Percentiles rank a stretch among this genome's conserved stretches.
Evolutionary conservation across 2,329 filamentous ascomycete genomes (phyloP).

Genomic region (Claviceps purpurea): DNA sequence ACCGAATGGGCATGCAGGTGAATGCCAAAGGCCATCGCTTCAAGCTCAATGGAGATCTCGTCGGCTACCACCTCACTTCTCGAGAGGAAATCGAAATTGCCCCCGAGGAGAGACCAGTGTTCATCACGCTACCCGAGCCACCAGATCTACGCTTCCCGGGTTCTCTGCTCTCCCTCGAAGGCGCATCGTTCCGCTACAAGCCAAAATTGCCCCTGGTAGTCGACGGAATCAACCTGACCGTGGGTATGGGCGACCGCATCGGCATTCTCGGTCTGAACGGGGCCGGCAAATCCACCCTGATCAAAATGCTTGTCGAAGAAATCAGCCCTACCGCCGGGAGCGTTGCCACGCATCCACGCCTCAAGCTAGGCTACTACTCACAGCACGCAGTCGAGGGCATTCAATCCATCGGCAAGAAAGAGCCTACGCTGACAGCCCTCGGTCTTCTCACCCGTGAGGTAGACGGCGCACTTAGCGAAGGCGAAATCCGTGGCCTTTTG

Average conservation of each 20-base stretch:
- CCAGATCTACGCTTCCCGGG: constrained; percentile 63
- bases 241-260: constrained; percentile 60
- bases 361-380: constrained; percentile 64
- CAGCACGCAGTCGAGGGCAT: constrained; percentile 66
- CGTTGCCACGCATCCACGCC: constrained; percentile 51
- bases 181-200: constrained; percentile 51
- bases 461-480: constrained; percentile 43
- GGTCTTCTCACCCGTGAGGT: constrained; percentile 44
- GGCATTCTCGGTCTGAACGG: constrained; percentile 72
- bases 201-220: constrained; percentile 30
- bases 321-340: constrained; percentile 46
- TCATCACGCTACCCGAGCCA: constrained; percentile 46
- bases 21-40: constrained; percentile 60
- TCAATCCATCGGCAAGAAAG: constrained; percentile 35
- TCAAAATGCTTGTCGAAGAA: constrained; percentile 54
- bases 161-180: constrained; percentile 58
- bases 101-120: constrained; percentile 43
- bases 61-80: constrained; percentile 43
- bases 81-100: constrained; percentile 62
- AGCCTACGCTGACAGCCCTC: constrained; percentile 49
- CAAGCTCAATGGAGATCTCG: constrained; percentile 64
- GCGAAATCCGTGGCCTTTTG: constrained; percentile 52
- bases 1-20: constrained; percentile 65
- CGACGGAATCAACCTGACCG: constrained; percentile 50
- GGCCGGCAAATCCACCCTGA: constrained; percentile 66